Conservation (phyloP, 1,139 yeast genomes). For the Yamadazyma mexicana region DNA sequence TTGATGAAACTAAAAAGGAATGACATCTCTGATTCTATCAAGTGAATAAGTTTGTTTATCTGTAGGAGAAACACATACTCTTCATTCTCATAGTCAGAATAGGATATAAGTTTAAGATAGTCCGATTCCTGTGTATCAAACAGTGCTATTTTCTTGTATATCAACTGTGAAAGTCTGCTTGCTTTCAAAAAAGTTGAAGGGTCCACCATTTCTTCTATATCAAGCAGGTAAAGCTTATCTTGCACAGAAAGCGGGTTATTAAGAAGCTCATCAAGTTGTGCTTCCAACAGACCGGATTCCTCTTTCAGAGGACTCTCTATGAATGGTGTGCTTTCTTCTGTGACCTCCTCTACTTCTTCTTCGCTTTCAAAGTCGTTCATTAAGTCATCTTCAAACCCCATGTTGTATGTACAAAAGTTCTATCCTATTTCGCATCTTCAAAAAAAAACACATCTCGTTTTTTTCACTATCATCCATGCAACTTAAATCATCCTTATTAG, state of each 20-base stretch:
- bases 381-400: conserved; percentile 35
- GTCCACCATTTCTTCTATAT: conserved; percentile 20
- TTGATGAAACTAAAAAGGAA: conserved; percentile 52
- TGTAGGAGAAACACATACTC: conserved; percentile 53
- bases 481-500: conserved; percentile 35
- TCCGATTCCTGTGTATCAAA: conserved; percentile 31
- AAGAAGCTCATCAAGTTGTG: conserved; percentile 11
- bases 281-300: not conserved
- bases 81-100: conserved; percentile 30
- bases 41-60: conserved; percentile 57
- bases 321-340: not conserved
- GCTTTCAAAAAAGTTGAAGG: conserved; percentile 24
- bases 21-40: conserved; percentile 57
- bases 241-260: conserved; percentile 11
- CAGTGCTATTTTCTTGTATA: conserved; percentile 22
- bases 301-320: not conserved
- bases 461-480: conserved; percentile 8
- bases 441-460: conserved; percentile 2
- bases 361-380: conserved; percentile 34
- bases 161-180: conserved; percentile 25
- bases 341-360: conserved; percentile 1
- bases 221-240: conserved; percentile 15
- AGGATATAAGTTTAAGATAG: conserved; percentile 33
- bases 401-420: conserved; percentile 4
- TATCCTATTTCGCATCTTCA: conserved; percentile 2